A percentile compares a stretch with the other conserved stretches of the same genome.
phyloP scores from a whole-genome alignment of 176 grass and related monocot species.

The Elaeis guineensis region DNA sequence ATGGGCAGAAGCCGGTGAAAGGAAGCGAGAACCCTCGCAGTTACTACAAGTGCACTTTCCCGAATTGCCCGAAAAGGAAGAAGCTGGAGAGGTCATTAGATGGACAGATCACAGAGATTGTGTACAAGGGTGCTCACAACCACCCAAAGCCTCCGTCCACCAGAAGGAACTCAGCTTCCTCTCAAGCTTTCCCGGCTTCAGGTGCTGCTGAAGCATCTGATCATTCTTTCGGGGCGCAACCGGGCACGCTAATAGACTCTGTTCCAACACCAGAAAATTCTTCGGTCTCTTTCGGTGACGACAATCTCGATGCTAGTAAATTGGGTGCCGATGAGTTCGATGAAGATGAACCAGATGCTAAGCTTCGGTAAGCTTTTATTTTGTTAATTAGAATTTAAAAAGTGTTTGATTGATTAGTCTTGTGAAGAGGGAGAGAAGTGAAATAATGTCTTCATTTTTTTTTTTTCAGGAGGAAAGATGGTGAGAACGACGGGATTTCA shows the following conservation, averaged over 20 bases:
- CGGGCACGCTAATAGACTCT: conserved; percentile 16
- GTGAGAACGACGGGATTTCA: conserved; percentile 23
- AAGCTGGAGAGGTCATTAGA: conserved; percentile 36
- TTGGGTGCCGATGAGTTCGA: conserved; percentile 36
- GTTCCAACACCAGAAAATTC: conserved; percentile 71
- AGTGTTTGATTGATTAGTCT: neutral
- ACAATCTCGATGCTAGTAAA: conserved; percentile 34
- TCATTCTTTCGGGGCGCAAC: conserved; percentile 3
- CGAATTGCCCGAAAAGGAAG: conserved; percentile 31
- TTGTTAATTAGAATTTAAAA: neutral
- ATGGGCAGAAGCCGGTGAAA: conserved; percentile 41
- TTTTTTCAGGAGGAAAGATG: conserved; percentile 45
- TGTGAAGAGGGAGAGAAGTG: neutral
- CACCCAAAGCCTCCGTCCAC: conserved; percentile 35
- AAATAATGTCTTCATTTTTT: neutral
- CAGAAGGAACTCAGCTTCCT: conserved; percentile 17
- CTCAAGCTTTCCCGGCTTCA: conserved; percentile 14
- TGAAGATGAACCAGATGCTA: conserved; percentile 56
- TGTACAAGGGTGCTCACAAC: conserved; percentile 34
- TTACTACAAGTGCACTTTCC: conserved; percentile 34
- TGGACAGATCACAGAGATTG: conserved; percentile 30
- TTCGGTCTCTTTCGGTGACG: conserved; percentile 61
- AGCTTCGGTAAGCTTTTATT: conserved; percentile 42
- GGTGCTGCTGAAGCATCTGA: neutral
- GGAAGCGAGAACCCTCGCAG: conserved; percentile 41